A percentile compares a stretch with the other conserved stretches of the same genome.
phyloP scores from a whole-genome alignment of 176 grass and related monocot genomes.

The Poa annua region DNA sequence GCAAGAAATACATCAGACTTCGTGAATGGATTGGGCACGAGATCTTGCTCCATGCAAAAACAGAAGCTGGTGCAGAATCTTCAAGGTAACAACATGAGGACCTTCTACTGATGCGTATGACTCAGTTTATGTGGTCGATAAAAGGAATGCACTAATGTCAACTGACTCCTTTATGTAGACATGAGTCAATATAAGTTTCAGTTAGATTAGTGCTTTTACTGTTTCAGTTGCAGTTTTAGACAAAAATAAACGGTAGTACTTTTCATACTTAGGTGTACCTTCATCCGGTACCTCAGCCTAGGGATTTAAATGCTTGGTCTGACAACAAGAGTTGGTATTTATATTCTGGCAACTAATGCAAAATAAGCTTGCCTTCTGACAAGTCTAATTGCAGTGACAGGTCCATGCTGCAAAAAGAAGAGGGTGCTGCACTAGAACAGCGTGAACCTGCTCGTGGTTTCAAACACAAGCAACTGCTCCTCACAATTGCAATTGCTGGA shows the following conservation, averaged over 20 bases:
- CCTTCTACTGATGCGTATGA: conserved; percentile 10
- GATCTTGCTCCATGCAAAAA: conserved; percentile 62
- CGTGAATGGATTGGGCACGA: conserved; percentile 81
- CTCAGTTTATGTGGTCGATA: conserved; percentile 18
- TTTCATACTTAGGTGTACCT: background rate
- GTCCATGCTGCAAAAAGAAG: conserved; percentile 42
- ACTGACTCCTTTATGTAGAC: conserved; percentile 19
- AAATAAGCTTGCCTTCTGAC: conserved; percentile 23
- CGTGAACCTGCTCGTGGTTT: conserved; percentile 36
- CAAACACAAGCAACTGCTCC: conserved; percentile 48
- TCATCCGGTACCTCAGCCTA: background rate
- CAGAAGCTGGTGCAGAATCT: conserved; percentile 50
- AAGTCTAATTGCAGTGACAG: conserved; percentile 50
- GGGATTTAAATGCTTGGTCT: no score
- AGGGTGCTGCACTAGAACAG: conserved; percentile 14
- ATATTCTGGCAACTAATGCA: background rate
- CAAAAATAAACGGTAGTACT: conserved; percentile 15
- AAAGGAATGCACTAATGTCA: no score
- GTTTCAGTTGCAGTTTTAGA: conserved; percentile 17
- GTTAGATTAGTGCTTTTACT: background rate
- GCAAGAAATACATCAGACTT: conserved; percentile 82
- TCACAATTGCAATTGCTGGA: conserved; percentile 69
- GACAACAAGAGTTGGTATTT: background rate
- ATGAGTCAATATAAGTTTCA: background rate
- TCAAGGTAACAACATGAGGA: conserved; percentile 65